phyloP scores from a whole-genome alignment of 2,329 filamentous ascomycete species.

The Cylindrodendrum hubeiense region DNA sequence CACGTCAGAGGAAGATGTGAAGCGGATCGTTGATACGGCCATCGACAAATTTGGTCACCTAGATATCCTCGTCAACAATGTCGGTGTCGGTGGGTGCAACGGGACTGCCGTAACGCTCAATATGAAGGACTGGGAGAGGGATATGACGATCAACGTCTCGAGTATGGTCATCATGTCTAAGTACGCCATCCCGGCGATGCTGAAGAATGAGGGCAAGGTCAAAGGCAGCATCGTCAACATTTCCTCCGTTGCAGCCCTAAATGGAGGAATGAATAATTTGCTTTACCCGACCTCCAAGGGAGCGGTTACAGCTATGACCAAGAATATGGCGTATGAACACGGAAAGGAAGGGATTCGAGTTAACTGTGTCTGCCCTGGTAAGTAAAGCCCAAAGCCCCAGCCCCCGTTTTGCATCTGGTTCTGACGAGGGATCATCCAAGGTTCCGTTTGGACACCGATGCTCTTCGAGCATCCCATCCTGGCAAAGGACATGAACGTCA shows the following conservation, averaged over 20 bases:
- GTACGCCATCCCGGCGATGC: constrained; percentile 71
- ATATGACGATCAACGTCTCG: constrained; percentile 71
- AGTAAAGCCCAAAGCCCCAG: constrained; percentile 43
- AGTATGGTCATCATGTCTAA: constrained; percentile 77
- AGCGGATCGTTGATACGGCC: constrained; percentile 54
- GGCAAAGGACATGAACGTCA: too few species aligned
- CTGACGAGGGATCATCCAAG: constrained; percentile 54
- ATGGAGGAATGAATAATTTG: constrained; percentile 58
- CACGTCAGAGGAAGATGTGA: constrained; percentile 65
- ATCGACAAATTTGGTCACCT: constrained; percentile 65
- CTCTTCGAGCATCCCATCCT: too few species aligned
- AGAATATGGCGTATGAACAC: constrained; percentile 64
- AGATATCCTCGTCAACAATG: constrained; percentile 75
- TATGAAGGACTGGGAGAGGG: constrained; percentile 67
- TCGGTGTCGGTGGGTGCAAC: constrained; percentile 69
- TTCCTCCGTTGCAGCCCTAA: constrained; percentile 68
- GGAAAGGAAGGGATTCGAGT: constrained; percentile 59
- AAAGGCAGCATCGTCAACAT: constrained; percentile 71
- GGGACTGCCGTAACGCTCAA: constrained; percentile 73
- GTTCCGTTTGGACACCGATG: too few species aligned
- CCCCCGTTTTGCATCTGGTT: rapidly evolving
- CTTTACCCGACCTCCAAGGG: constrained; percentile 62
- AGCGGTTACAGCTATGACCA: constrained; percentile 63
- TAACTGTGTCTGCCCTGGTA: constrained; percentile 63
- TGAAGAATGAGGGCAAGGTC: constrained; percentile 60